Conservation (phyloP, 768 basidiomycete genomes). For the Saitozyma sp. region DNA sequence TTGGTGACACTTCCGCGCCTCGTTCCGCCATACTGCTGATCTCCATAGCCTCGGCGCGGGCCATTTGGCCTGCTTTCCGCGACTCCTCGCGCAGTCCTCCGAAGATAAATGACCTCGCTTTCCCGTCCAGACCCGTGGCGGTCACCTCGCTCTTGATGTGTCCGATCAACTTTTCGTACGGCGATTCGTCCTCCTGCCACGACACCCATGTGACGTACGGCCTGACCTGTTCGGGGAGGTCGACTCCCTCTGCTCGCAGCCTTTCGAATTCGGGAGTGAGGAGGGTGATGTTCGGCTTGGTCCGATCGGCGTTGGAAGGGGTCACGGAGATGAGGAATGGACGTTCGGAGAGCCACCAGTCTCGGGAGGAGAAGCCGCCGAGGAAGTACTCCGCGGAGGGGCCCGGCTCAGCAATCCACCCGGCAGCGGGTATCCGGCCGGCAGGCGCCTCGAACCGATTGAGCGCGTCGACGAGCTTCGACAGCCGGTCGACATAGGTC, state of each 20-base stretch:
- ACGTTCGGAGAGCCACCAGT: constrained; percentile 76
- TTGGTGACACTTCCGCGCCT: constrained; percentile 16
- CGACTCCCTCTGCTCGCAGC: constrained; percentile 65
- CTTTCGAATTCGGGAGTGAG: constrained; percentile 78
- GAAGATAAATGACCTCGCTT: constrained; percentile 52
- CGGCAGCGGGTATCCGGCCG: not conserved
- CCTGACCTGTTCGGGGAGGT: constrained; percentile 55
- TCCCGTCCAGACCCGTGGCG: constrained; percentile 56
- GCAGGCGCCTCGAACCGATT: not conserved
- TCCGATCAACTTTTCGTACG: constrained; percentile 61
- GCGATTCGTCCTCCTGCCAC: constrained; percentile 66
- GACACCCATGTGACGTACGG: constrained; percentile 52
- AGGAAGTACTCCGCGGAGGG: constrained; percentile 69
- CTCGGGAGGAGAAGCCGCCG: constrained; percentile 62
- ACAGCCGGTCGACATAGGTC: constrained; percentile 20
- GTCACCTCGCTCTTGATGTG: constrained; percentile 36
- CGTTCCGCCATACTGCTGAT: not conserved
- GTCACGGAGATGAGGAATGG: constrained; percentile 70
- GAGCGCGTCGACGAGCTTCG: constrained; percentile 10
- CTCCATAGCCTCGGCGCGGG: not conserved
- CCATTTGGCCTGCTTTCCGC: not conserved
- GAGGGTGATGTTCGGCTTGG: constrained; percentile 57
- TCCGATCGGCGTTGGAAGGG: constrained; percentile 42
- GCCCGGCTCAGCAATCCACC: constrained; percentile 76
- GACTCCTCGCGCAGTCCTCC: constrained; percentile 66